Base-by-base conservation (phyloP, 2,329 filamentous ascomycete genomes). In the Pestalotiopsis sp. region DNA sequence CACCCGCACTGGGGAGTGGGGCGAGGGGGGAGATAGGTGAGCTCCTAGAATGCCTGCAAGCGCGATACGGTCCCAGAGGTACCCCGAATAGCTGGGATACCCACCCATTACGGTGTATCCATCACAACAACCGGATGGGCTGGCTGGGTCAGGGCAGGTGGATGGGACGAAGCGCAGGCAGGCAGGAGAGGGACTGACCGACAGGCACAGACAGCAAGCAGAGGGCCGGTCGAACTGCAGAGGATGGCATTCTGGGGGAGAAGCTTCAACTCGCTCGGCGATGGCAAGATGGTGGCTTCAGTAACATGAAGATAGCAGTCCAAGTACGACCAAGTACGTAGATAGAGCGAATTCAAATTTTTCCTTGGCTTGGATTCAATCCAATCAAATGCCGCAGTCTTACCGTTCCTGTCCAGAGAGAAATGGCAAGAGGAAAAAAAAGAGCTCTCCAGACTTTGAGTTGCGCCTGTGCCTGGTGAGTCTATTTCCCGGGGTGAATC, bases 21-120 rank as follows among this genome's bases (percentile, higher is more conserved):
- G 56, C 30, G 56, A 35, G 30, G 56, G 56, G 56, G 44, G 44
- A 52, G 44, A 52, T 52, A 52, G 44, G 44, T 52, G 56, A 58
- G 56, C 56, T 58, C 56, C 22, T 58, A 52, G 56, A 58, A 39
- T 61, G 30, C 58, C 58, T 61, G 58, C 58, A 61, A 61, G 58
- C 58, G 58, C 58, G 24, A 35, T 58, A 58, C 56, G 56, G 26
- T 26, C 22, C 22, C 22, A 26, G 22, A 58, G 56, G 22, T 26
- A 58, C 56, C 56, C 56, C 44, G 44, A 52, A 52, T n/a, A 52
- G 56, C 26, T 26, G 56, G 35, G 58, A 61, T 61, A 20, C 24
- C 24, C 30, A 61, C 58, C 26, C 24, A 58, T 26, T 58, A 39
- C 58, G 35, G n/a, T 30, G n/a, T 35, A 61, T 61, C 58, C 56